These are phyloP conservation scores for Heracleum sosnowskyi DNA, from an alignment of 129 eudicot genomes.

Conservation along the genomic window DNA sequence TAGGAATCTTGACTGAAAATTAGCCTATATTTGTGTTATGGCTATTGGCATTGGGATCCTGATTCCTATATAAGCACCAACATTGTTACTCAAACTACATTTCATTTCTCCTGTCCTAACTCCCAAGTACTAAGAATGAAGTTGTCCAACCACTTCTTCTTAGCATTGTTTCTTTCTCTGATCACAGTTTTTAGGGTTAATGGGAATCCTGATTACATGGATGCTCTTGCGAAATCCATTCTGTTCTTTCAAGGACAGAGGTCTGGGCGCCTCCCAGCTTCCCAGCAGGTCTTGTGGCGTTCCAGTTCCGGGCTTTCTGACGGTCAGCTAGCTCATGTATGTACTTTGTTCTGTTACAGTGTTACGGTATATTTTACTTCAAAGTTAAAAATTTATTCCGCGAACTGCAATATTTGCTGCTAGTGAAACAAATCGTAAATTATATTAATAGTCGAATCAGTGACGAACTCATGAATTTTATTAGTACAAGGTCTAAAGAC, in stretches of 20 bases:
- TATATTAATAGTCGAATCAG: not conserved
- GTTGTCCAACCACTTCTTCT: constrained; percentile 11
- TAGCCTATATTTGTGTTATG: constrained; percentile 26
- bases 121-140: not conserved
- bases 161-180: constrained; percentile 9
- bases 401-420: not conserved
- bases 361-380: not conserved
- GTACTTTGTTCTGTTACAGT: not conserved
- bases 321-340: constrained; percentile 56
- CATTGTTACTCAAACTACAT: not conserved
- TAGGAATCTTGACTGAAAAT: constrained; percentile 9
- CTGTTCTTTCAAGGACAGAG: constrained; percentile 85
- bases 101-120: not conserved
- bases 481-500: no score
- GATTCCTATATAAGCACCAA: constrained; percentile 4
- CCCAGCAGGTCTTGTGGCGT: constrained; percentile 59
- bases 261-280: constrained; percentile 55
- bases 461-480: not conserved
- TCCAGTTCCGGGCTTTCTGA: constrained; percentile 52
- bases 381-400: not conserved
- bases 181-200: constrained; percentile 22
- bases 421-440: not conserved
- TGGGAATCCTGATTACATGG: constrained; percentile 58
- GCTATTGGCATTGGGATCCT: constrained; percentile 9
- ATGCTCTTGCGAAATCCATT: constrained; percentile 86